Base-by-base conservation (phyloP, 1,284 basidiomycete genomes). In the Sanghuangporus baumii region DNA sequence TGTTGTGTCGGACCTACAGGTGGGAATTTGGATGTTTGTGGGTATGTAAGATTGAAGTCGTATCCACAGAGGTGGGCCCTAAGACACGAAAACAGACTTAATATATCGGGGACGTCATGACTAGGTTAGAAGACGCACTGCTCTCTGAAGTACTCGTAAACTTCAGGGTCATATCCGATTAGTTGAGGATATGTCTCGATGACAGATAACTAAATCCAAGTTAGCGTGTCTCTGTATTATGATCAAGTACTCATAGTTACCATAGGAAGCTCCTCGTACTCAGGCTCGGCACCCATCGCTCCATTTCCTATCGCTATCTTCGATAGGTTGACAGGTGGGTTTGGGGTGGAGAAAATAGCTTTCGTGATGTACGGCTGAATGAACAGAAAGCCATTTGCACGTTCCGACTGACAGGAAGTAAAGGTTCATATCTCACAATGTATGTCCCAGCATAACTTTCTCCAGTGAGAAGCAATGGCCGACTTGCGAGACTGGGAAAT, bases 261-360 rank as follows among this genome's bases (percentile, higher is more conserved):
- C 9, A 82, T 78, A 18, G 86, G 83, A 0, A 84, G 66, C 26
- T 82, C 71, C 57, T 79, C 75, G 59, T 80, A 86, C 9, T 80
- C 79, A 51, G 78, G 74, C 23, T 68, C 75, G 18, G 79, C 76
- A 1, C 79, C 76, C 34, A 88, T 76, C 6, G 84, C 73, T 6
- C 85, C 87, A 71, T 90, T 86, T 16, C 88, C 88, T 56, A 91
- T 89, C 12, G 81, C 84, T 59, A 89, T 82, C 69, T 84, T 86
- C 0, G 78, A 76, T 31, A 90, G 76, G 4, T 81, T 83, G n/a
- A 89, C 85, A 1, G 88, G 88, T n/a, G 87, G 86, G 46, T 83
- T 79, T 1, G 76, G 66, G 71, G 82, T 76, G 46, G 76, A 76
- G 66, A 89, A 88, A 68, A 88, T 87, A 9, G 85, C 75, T 72